These are phyloP conservation scores for Aspergillus fructus DNA, from an alignment of 2,329 filamentous ascomycete species.

Conservation along the genomic window DNA sequence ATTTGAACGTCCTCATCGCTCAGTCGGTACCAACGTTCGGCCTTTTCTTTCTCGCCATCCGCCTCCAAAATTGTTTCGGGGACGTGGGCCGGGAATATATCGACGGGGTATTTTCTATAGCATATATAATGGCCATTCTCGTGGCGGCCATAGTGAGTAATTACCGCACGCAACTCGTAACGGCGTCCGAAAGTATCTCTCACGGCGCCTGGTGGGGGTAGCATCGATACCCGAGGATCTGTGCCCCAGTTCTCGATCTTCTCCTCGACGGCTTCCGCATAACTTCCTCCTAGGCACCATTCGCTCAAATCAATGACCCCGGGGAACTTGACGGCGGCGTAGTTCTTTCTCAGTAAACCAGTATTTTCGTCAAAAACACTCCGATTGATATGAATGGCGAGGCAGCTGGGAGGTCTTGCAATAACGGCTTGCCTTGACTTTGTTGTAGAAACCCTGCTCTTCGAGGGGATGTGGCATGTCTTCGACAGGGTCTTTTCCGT, in stretches of 20 bases:
- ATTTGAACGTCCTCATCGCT: conserved; percentile 83
- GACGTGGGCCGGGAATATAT: conserved; percentile 33
- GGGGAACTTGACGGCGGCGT: conserved; percentile 75
- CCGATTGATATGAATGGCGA: conserved; percentile 86
- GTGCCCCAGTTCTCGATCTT: conserved; percentile 67
- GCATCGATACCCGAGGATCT: conserved; percentile 71
- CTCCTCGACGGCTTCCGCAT: conserved; percentile 29
- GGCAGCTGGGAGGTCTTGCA: conserved; percentile 73
- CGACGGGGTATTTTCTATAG: conserved; percentile 68
- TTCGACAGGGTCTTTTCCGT: conserved; percentile 65
- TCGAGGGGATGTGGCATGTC: conserved; percentile 65
- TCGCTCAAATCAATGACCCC: conserved; percentile 69
- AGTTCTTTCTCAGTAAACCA: conserved; percentile 79
- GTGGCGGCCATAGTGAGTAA: conserved; percentile 87
- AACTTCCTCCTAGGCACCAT: conserved; percentile 74
- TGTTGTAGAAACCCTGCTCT: conserved; percentile 70
- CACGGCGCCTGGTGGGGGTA: conserved; percentile 60
- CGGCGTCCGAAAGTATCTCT: conserved; percentile 48
- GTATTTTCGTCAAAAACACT: conserved; percentile 86
- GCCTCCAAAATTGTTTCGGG: conserved; percentile 33
- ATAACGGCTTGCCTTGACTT: conserved; percentile 90
- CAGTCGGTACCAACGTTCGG: conserved; percentile 78
- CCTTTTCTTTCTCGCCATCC: conserved; percentile 33
- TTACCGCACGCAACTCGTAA: conserved; percentile 78
- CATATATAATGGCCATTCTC: conserved; percentile 96